Base-by-base conservation (phyloP, 2,329 filamentous ascomycete species). In the Pseudogymnoascus sp. region DNA sequence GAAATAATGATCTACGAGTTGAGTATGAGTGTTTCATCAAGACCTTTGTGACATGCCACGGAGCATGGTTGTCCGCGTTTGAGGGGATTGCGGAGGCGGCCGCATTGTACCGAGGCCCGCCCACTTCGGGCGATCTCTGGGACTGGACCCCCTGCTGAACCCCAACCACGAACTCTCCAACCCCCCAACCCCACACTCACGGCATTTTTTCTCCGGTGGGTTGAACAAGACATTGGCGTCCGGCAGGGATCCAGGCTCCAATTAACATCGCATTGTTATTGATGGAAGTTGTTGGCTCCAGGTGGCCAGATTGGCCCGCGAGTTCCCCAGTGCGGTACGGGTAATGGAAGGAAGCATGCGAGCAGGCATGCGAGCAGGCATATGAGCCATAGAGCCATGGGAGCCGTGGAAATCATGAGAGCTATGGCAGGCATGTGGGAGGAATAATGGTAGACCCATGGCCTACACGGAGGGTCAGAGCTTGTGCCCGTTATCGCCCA, bases 131-230 rank as follows among this genome's bases (percentile, higher is more conserved):
- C 9, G n/a, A 53, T 53, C 43, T 53, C 25, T 18, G 14, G 25
- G 6, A 12, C 22, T 50, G n/a, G 14, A 30, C 43, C 41, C 43
- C 41, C 18, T 18, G 18, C 18, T 18, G 18, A 33, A 33, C 30
- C 30, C 4, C 30, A 33, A 11, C 6, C 30, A n/a, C n/a, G n/a
- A n/a, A n/a, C n/a, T n/a, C n/a, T n/a, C 4, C 30, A 33, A 11
- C 6, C 30, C 47, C 4, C 15, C 8, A 20, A 18, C 47, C 47
- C 47, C 47, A 53, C 47, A 53, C 9, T 33, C 28, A 33, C 47
- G 47, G 47, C 47, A 53, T 33, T 53, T 33, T 53, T 53, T 11
- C 25, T 53, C 47, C 28, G 47, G 47, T 53, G 47, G 47, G 28
- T 33, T 53, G 8, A 47, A 12, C 28, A 33, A 18, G 28, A 14